A percentile compares a stretch with the other conserved stretches of the same genome.
These are phyloP conservation scores for Jacaranda copaia DNA, from an alignment of 257 asterid genomes.

Conservation along the genomic window DNA sequence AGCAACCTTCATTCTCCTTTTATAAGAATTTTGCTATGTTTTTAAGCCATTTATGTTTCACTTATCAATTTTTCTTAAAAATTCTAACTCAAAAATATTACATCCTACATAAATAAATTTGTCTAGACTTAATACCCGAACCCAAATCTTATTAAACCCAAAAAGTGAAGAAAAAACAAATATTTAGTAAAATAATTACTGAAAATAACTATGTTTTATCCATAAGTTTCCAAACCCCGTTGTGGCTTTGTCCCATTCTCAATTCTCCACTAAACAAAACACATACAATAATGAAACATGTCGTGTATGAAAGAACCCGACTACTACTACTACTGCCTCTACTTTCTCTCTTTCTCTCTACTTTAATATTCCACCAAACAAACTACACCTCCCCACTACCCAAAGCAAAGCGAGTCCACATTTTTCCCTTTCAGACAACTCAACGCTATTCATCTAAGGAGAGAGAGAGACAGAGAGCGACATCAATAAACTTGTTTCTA, in stretches of 20 bases:
- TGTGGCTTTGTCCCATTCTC: background rate
- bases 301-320: too few species aligned
- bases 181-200: background rate
- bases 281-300: background rate
- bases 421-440: conserved; percentile 16
- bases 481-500: background rate
- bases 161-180: background rate
- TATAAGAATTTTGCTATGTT: background rate
- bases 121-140: background rate
- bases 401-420: conserved; percentile 51
- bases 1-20: conserved; percentile 3
- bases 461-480: conserved; percentile 18
- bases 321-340: background rate
- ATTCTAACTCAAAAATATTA: too few species aligned
- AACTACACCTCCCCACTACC: conserved; percentile 44
- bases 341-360: too few species aligned
- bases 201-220: background rate
- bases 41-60: too few species aligned
- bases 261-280: background rate
- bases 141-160: background rate
- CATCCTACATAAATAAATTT: too few species aligned
- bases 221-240: background rate
- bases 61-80: too few species aligned
- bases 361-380: conserved; percentile 74
- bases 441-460: conserved; percentile 13